These are phyloP conservation scores for Tricholoma matsutake DNA, from an alignment of 768 basidiomycete species.

Conservation along the genomic window DNA sequence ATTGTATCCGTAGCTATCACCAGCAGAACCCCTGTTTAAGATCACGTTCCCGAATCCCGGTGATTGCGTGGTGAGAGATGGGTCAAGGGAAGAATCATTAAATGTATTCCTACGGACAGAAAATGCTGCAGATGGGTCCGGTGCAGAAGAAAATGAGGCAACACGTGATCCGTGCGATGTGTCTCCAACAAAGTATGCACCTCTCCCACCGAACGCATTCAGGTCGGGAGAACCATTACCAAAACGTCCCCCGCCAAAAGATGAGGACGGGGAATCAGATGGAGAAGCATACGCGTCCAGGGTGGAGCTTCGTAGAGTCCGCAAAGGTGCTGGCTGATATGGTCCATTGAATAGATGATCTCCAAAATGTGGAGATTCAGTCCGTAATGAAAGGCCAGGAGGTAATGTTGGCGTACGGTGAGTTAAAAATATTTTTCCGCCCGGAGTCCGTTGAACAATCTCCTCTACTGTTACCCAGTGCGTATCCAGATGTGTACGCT, in stretches of 20 bases:
- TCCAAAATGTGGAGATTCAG: conserved; percentile 46
- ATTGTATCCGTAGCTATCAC: conserved; percentile 39
- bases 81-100: conserved; percentile 40
- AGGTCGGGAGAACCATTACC: conserved; percentile 69
- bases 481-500: conserved; percentile 65
- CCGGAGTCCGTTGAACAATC: conserved; percentile 48
- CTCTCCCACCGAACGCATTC: conserved; percentile 49
- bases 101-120: conserved; percentile 35
- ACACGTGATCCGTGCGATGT: conserved; percentile 34
- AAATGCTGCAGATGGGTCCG: conserved; percentile 28
- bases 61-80: conserved; percentile 26
- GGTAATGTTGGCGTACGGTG: conserved; percentile 44
- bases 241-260: conserved; percentile 62
- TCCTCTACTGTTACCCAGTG: conserved; percentile 68
- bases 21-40: conserved; percentile 27
- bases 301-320: conserved; percentile 57
- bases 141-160: conserved; percentile 18
- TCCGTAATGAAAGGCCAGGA: conserved; percentile 50
- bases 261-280: conserved; percentile 72
- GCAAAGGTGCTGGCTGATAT: conserved; percentile 66
- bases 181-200: conserved; percentile 33
- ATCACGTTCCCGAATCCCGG: conserved; percentile 28
- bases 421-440: conserved; percentile 63
- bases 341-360: conserved; percentile 49
- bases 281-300: conserved; percentile 63